phyloP scores from a whole-genome alignment of 495 filamentous ascomycete species.

The Penicillium taxi region DNA sequence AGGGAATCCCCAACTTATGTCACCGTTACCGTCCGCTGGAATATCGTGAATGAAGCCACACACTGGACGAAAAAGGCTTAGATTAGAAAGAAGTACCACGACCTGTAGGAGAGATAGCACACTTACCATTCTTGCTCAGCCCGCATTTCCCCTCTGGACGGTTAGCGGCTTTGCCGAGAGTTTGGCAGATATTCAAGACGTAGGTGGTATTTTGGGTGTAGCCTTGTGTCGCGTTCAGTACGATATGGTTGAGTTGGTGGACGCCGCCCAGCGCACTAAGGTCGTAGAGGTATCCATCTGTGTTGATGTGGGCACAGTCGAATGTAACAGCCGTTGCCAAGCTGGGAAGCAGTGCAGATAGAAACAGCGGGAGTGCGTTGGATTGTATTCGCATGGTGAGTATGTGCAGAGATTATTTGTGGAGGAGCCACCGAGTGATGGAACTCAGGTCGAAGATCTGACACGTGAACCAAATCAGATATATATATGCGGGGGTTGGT shows the following conservation, averaged over 20 bases:
- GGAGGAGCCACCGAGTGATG: too few species aligned
- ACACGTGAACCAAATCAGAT: too few species aligned
- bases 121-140: constrained; percentile 43
- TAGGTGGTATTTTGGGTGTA: constrained; percentile 66
- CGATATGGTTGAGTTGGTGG: constrained; percentile 57
- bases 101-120: not conserved
- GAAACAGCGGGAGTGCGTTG: constrained; percentile 32
- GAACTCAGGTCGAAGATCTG: too few species aligned
- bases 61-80: constrained; percentile 42
- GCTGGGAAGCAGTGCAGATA: constrained; percentile 38
- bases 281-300: constrained; percentile 54
- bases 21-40: constrained; percentile 31
- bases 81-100: constrained; percentile 4
- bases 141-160: constrained; percentile 56
- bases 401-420: too few species aligned
- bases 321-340: constrained; percentile 41
- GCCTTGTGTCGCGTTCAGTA: constrained; percentile 33
- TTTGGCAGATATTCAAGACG: constrained; percentile 75
- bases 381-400: constrained; percentile 36
- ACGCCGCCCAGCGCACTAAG: constrained; percentile 60
- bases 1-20: constrained; percentile 43
- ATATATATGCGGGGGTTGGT: too few species aligned
- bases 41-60: constrained; percentile 62
- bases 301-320: constrained; percentile 55
- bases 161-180: constrained; percentile 49